Base-by-base conservation (phyloP, 1,284 basidiomycete species). In the Marasmius tenuissimus region DNA sequence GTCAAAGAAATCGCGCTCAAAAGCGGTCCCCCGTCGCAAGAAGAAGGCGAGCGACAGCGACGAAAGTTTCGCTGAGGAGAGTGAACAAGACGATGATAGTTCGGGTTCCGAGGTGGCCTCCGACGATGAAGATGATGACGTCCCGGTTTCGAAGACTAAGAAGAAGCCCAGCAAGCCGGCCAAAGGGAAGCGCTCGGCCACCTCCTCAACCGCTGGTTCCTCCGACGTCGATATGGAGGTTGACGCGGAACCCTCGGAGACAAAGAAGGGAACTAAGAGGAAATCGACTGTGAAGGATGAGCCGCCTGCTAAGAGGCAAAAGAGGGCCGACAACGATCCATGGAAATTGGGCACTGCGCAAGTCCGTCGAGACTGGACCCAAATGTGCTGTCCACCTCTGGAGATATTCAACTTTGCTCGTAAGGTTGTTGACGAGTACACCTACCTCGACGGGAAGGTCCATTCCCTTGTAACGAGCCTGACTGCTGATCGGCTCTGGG, bases 351-450 rank as follows among this genome's bases (percentile, higher is more conserved):
- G 81, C 40, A 84, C 84, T 3, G 75, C 80, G 7, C 73, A 78
- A 0, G 92, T 93, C 4, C 81, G 84, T 68, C 81, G 81, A 59
- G 87, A 97, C 69, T 96, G 89, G 89, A 88, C 80, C 27, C 77
- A 88, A 68, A 91, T 96, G 87, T 83, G 85, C 52, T 84, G 87
- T 0, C 94, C 95, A 0, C 89, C 94, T 12, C 77, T 97, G 57
- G 94, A 97, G 74, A 92, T 96, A 83, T 97, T 98, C 83, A 85
- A 94, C 74, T 97, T 93, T 73, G 82, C 92, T 7, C 89, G 96
- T 2, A 85, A 93, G 54, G 91, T 97, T 57, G 89, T 97, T 52
- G 96, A 98, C 76, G 96, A 98, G 73, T 98, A 97, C 74, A 97
- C 96, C 0, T 98, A 98, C 72, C 82, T 97, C 14, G 88, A 91